Conservation (phyloP, 1,284 basidiomycete genomes). For the Ganoderma sinense region DNA sequence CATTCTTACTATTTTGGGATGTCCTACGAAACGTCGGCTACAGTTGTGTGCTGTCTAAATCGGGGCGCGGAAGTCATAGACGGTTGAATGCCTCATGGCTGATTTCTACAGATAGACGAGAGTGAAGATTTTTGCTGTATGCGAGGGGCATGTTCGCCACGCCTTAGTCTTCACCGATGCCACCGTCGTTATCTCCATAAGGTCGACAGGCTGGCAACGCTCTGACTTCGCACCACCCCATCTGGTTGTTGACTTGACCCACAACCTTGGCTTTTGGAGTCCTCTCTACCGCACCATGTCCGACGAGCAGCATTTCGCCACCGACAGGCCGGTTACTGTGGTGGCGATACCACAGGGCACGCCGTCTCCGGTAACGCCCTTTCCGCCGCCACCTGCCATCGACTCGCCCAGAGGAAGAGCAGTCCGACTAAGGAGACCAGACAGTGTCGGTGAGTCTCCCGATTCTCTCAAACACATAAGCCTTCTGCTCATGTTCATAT, state of each 20-base stretch:
- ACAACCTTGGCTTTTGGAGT: neutral
- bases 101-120: neutral
- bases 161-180: neutral
- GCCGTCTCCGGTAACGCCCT: neutral
- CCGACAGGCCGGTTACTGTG: conserved; percentile 2
- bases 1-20: neutral
- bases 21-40: neutral
- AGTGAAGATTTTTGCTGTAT: neutral
- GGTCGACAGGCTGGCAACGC: neutral
- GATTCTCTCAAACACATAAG: neutral
- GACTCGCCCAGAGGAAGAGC: neutral
- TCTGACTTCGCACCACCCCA: neutral
- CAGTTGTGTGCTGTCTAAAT: neutral
- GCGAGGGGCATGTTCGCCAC: neutral
- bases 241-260: neutral
- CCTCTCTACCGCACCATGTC: neutral
- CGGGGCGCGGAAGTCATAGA: neutral
- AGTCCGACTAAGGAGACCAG: neutral
- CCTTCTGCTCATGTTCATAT: neutral
- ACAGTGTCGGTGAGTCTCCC: neutral
- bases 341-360: neutral
- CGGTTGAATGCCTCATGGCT: neutral
- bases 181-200: neutral
- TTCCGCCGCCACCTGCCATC: neutral
- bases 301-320: neutral